A percentile compares a stretch with the other conserved stretches of the same genome.
Conservation (phyloP, 2,329 filamentous ascomycete genomes). For the Blumeria graminis region DNA sequence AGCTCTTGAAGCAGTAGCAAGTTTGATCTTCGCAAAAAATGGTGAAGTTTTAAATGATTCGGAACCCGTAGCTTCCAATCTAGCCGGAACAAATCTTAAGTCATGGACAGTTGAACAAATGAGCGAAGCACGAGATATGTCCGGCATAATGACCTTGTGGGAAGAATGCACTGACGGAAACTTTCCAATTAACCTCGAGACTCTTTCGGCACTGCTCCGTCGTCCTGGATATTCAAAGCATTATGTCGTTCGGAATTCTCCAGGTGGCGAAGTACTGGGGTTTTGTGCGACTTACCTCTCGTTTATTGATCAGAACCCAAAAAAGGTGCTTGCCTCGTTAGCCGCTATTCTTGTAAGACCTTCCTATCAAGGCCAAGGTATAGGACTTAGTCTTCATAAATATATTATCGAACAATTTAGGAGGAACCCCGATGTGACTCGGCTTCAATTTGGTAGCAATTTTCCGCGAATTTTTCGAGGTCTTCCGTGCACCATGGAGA, state of each 20-base stretch:
- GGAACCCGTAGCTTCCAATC: neutral
- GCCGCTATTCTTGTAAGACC: constrained; percentile 28
- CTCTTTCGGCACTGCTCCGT: constrained; percentile 23
- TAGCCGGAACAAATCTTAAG: constrained; percentile 3
- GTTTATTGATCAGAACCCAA: constrained; percentile 26
- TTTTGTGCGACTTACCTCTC: constrained; percentile 37
- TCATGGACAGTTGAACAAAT: constrained; percentile 14
- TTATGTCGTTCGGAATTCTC: constrained; percentile 27
- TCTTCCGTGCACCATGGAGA: constrained; percentile 19
- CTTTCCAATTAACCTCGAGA: constrained; percentile 22
- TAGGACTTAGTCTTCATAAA: constrained; percentile 28
- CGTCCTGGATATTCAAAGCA: constrained; percentile 32
- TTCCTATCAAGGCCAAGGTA: constrained; percentile 23
- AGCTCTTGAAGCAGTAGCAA: constrained; percentile 26
- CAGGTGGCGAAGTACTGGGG: constrained; percentile 22
- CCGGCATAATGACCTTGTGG: constrained; percentile 11
- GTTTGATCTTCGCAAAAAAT: constrained; percentile 26
- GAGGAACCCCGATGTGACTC: constrained; percentile 25
- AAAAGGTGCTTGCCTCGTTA: constrained; percentile 29
- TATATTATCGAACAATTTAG: constrained; percentile 25
- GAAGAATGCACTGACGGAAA: constrained; percentile 10
- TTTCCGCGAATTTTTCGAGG: constrained; percentile 34
- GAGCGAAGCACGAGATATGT: constrained; percentile 12
- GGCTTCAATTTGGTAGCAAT: constrained; percentile 30
- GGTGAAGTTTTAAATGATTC: neutral